Conservation (phyloP, 345 rosid species). For the Zanthoxylum bungeanum region DNA sequence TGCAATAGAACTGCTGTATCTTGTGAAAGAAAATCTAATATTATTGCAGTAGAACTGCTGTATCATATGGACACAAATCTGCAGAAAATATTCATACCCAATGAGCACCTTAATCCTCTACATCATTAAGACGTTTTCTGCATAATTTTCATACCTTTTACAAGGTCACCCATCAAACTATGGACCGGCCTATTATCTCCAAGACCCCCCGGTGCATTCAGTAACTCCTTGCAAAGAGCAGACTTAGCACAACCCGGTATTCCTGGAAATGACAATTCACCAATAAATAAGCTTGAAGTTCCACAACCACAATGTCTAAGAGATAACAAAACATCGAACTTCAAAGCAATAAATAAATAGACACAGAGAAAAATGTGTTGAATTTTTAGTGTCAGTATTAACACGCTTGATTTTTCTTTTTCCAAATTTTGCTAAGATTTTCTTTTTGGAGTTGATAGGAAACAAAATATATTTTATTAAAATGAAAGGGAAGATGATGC, state of each 20-base stretch:
- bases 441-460: background rate
- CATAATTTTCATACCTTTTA: constrained; percentile 56
- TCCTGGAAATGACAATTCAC: constrained; percentile 41
- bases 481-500: background rate
- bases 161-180: constrained; percentile 94
- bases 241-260: constrained; percentile 99
- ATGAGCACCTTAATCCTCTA: background rate
- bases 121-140: background rate
- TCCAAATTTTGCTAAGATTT: background rate
- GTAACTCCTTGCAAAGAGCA: constrained; percentile 87
- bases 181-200: constrained; percentile 83
- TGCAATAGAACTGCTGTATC: no score
- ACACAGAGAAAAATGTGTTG: background rate
- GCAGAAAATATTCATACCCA: background rate
- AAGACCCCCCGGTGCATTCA: constrained; percentile 62
- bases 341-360: background rate
- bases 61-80: background rate
- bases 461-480: no score
- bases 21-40: no score
- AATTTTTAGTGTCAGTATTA: background rate
- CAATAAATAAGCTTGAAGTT: background rate
- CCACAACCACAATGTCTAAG: background rate
- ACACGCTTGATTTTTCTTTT: background rate
- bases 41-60: background rate
- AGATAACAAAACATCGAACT: constrained; percentile 7